Conservation (phyloP, 495 filamentous ascomycete genomes). For the Trypethelium eluteriae region DNA sequence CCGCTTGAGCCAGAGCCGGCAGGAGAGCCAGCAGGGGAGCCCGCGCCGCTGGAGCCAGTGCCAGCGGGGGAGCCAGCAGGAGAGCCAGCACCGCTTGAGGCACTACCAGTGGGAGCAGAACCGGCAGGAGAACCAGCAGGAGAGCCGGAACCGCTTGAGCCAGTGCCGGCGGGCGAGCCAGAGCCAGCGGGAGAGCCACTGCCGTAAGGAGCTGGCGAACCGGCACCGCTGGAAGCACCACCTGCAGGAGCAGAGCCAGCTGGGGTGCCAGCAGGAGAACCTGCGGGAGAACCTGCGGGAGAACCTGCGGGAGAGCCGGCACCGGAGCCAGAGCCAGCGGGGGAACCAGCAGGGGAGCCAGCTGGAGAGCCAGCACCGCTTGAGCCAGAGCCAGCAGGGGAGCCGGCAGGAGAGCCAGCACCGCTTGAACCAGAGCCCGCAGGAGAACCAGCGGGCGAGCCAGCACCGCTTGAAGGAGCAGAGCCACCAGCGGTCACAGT, state of each 20-base stretch:
- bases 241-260: not conserved
- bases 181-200: not conserved
- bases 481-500: not conserved
- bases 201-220: not conserved
- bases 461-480: not conserved
- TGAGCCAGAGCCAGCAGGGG: conserved; percentile 4
- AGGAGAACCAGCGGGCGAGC: not conserved
- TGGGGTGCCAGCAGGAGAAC: not conserved
- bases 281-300: not conserved
- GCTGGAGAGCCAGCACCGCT: not conserved
- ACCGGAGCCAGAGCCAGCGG: not conserved
- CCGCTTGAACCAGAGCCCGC: not conserved
- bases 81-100: not conserved
- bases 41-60: not conserved
- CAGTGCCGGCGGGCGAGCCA: not conserved
- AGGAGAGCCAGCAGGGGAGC: not conserved
- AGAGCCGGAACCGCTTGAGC: not conserved
- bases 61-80: not conserved
- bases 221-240: not conserved
- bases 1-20: not conserved
- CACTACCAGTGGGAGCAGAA: not conserved
- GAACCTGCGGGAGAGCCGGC: not conserved
- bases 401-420: conserved; percentile 1
- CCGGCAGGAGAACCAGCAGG: not conserved
- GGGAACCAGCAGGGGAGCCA: not conserved